Evolutionary conservation across 176 grass and related monocot genomes (phyloP), one percentile per base, ranked within the genome.

Genomic region (Oryza glaberrima): DNA sequence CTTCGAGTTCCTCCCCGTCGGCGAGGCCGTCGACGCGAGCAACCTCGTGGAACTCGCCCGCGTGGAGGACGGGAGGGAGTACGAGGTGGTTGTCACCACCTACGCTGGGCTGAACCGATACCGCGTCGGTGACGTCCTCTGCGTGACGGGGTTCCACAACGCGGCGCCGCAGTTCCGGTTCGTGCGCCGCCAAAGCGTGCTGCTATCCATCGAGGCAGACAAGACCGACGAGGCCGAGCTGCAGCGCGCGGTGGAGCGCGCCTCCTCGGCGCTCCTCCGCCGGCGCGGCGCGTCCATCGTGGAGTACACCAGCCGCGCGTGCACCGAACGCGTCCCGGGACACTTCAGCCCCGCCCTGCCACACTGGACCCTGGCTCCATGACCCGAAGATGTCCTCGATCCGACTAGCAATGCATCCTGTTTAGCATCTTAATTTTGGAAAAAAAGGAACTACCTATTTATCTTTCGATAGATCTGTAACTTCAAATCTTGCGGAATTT

Each of bases 271-370:
- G 36, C 36, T 38, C 4, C 36, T 38, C 61, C 67, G 79, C 0
- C 83, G 35, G 56, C 63, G 77, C 81, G 71, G 75, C 73, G 92
- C 86, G 3, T 71, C 83, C 0, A 84, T 94, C 69, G 92, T 47
- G 16, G 92, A 94, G 72, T 94, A 89, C 92, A 94, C 92, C 3
- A 91, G 92, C 92, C 84, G 87, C 84, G 90, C 87, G 0, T 81
- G 75, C 84, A 94, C 92, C 0, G 70, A 45, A 6, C 81, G 65
- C 89, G 90, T 94, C 80, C 92, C 92, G 7, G 92, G 92, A 2
- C 34, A 35, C 34, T 35, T 35, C 34, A 35, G 34, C 34, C 34
- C 34, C 34, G 34, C 34, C 34, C 34, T 35, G 34, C 34, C 34
- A 35, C 34, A 4, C 34, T 35, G 34, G 34, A 35, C 34, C 34